These are phyloP conservation scores for Rhizopus arrhizus DNA, from an alignment of 371 early-diverging fungal genomes.

Conservation along the genomic window DNA sequence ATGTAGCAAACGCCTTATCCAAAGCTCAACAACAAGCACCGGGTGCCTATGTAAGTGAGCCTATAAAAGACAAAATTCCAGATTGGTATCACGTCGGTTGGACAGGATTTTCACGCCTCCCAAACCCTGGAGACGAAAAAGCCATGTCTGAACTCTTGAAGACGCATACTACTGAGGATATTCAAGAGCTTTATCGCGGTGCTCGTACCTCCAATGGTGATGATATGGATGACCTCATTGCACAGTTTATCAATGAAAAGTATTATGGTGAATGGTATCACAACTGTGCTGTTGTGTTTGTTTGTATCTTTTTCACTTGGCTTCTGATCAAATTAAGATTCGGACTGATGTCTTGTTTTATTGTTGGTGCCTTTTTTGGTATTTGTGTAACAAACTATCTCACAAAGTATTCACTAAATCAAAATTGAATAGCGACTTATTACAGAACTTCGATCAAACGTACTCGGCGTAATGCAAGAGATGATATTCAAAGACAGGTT, in stretches of 20 bases:
- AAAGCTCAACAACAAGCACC: constrained; percentile 7
- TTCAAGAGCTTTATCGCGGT: constrained; percentile 30
- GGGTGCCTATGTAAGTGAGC: constrained; percentile 13
- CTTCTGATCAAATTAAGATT: constrained; percentile 35
- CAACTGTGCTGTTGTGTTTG: constrained; percentile 38
- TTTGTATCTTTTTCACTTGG: constrained; percentile 46
- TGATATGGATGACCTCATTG: constrained; percentile 31
- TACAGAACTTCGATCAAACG: constrained; percentile 73
- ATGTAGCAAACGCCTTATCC: not conserved
- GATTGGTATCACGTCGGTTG: constrained; percentile 28
- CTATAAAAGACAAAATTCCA: not conserved
- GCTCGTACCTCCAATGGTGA: constrained; percentile 28
- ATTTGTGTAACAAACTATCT: constrained; percentile 5
- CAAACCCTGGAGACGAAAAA: constrained; percentile 51
- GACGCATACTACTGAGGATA: constrained; percentile 21
- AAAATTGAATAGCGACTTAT: constrained; percentile 55
- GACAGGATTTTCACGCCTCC: constrained; percentile 45
- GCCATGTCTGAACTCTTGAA: constrained; percentile 28
- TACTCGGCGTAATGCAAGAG: constrained; percentile 64
- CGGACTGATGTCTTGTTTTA: constrained; percentile 42
- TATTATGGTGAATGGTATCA: constrained; percentile 55
- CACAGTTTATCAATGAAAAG: constrained; percentile 42
- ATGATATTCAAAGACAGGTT: constrained; percentile 69
- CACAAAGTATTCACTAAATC: not conserved
- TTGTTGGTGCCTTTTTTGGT: constrained; percentile 43